These are phyloP conservation scores for Leptographium procerum DNA, from an alignment of 2,329 filamentous ascomycete species.

Conservation along the genomic window DNA sequence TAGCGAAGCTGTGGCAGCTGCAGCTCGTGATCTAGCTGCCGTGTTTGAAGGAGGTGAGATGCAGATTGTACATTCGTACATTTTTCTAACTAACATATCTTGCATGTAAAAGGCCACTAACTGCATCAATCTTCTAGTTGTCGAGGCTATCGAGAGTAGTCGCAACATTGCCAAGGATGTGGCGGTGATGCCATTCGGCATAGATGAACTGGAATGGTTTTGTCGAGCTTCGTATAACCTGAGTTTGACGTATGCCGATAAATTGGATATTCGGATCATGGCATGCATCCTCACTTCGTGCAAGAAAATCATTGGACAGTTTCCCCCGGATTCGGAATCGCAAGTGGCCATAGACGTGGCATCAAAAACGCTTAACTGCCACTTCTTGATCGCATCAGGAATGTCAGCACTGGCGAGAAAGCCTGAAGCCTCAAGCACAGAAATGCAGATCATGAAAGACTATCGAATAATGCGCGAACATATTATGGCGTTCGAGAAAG, in stretches of 20 bases:
- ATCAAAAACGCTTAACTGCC: constrained; percentile 52
- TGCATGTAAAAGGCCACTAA: not conserved
- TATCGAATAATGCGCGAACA: constrained; percentile 53
- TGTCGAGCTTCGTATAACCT: constrained; percentile 73
- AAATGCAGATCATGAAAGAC: constrained; percentile 41
- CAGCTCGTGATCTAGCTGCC: constrained; percentile 13
- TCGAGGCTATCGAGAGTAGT: constrained; percentile 29
- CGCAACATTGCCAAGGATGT: constrained; percentile 25
- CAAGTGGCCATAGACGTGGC: constrained; percentile 33
- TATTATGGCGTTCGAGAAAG: constrained; percentile 43
- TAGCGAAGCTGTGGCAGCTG: not conserved
- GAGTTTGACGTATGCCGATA: constrained; percentile 47
- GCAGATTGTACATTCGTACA: no score
- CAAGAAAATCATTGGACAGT: constrained; percentile 37
- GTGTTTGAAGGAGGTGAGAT: constrained; percentile 33
- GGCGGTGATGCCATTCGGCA: constrained; percentile 41
- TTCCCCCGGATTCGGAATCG: constrained; percentile 33
- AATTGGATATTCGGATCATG: constrained; percentile 41
- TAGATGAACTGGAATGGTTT: constrained; percentile 71
- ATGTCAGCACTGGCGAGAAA: constrained; percentile 38
- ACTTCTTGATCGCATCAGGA: constrained; percentile 51
- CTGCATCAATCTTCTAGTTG: constrained; percentile 1
- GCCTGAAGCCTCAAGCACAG: constrained; percentile 29
- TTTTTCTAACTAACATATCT: not conserved
- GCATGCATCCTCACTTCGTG: constrained; percentile 45